These are phyloP conservation scores for Eutypa lata DNA, from an alignment of 2,329 filamentous ascomycete species.

Conservation along the genomic window DNA sequence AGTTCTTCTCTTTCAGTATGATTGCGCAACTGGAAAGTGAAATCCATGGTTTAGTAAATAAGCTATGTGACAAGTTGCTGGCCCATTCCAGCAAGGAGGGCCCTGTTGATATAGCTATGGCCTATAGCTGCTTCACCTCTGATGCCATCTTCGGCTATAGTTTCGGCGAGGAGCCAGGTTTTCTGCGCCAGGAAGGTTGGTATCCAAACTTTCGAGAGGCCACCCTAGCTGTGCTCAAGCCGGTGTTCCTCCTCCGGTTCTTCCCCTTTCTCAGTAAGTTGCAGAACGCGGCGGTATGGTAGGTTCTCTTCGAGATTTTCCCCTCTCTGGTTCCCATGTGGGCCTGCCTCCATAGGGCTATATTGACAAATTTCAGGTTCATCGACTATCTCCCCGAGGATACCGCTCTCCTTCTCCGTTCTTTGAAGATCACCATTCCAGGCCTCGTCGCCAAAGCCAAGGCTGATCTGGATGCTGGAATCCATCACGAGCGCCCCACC, in stretches of 20 bases:
- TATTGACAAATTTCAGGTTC: conserved; percentile 7
- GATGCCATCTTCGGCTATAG: conserved; percentile 36
- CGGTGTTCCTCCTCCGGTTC: conserved; percentile 21
- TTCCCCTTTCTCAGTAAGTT: conserved; percentile 19
- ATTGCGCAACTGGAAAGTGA: conserved; percentile 21
- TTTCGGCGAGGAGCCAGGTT: conserved; percentile 35
- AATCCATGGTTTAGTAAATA: conserved; percentile 10
- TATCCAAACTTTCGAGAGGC: conserved; percentile 30
- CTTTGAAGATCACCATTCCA: conserved; percentile 13
- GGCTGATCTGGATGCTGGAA: conserved; percentile 8
- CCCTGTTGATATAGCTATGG: conserved; percentile 32
- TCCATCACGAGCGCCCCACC: conserved; percentile 11
- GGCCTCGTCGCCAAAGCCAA: conserved; percentile 8
- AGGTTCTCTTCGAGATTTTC: too few relatives aligned
- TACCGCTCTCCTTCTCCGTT: conserved; percentile 14
- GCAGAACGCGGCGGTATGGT: conserved; percentile 6
- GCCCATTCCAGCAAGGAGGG: conserved; percentile 13
- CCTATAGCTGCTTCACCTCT: conserved; percentile 37
- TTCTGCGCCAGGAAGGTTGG: conserved; percentile 31
- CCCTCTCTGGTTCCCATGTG: background rate
- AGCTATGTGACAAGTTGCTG: conserved; percentile 29
- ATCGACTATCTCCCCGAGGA: conserved; percentile 17
- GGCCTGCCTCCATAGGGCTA: background rate
- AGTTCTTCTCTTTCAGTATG: conserved; percentile 32
- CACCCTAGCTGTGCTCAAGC: conserved; percentile 14